phyloP scores from a whole-genome alignment of 495 filamentous ascomycete species.

The Xylaria grammica region DNA sequence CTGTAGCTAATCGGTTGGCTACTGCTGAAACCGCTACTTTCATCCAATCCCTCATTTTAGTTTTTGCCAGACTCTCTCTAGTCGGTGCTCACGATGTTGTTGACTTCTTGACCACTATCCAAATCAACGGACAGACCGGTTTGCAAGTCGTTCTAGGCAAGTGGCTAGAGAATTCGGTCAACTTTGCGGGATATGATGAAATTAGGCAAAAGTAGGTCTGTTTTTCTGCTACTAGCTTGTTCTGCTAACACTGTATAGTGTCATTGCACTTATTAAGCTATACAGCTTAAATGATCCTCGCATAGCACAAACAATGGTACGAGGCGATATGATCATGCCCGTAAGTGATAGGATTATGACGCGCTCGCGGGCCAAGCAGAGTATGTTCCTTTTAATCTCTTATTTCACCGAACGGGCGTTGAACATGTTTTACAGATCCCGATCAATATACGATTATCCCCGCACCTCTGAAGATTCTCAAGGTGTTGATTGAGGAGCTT shows the following conservation, averaged over 20 bases:
- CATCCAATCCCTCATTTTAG: conserved; percentile 88
- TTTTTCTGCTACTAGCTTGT: conserved; percentile 13
- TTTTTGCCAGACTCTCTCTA: conserved; percentile 89
- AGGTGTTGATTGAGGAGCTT: conserved; percentile 91
- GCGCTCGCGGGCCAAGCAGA: conserved; percentile 78
- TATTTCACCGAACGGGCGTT: conserved; percentile 10
- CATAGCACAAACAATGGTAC: conserved; percentile 77
- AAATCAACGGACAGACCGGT: conserved; percentile 75
- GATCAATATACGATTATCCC: conserved; percentile 89
- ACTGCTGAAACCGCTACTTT: conserved; percentile 82
- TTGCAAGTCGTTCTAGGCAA: conserved; percentile 87
- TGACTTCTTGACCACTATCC: conserved; percentile 83
- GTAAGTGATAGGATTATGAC: conserved; percentile 88
- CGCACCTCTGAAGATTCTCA: conserved; percentile 91
- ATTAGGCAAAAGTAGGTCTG: conserved; percentile 84
- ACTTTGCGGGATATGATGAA: conserved; percentile 95
- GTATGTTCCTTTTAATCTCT: conserved; percentile 44
- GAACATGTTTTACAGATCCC: conserved; percentile 61
- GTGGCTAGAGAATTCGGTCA: conserved; percentile 96
- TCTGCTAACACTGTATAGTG: conserved; percentile 57
- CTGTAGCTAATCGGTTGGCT: conserved; percentile 84
- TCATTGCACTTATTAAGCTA: conserved; percentile 88
- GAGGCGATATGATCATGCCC: conserved; percentile 87
- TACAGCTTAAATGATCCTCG: conserved; percentile 87
- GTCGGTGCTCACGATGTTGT: conserved; percentile 87